Evolutionary conservation across 768 basidiomycete genomes (phyloP).

Genomic region (Galerina sulciceps): DNA sequence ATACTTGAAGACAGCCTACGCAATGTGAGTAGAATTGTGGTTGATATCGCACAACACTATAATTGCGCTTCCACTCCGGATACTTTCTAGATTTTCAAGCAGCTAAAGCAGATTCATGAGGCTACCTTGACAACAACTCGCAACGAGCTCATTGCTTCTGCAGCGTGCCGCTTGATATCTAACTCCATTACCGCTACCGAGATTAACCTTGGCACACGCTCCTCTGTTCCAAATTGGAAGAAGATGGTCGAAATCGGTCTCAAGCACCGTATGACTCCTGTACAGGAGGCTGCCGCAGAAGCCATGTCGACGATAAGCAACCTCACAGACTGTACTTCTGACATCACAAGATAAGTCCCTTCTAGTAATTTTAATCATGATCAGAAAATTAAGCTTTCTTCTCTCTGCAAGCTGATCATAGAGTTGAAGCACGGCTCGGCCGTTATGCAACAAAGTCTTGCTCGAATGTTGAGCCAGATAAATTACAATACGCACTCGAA

Average conservation of each 20-base stretch:
- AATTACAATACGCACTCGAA: constrained; percentile 63
- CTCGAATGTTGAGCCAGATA: constrained; percentile 67
- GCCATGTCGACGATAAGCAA: constrained; percentile 74
- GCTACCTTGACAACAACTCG: constrained; percentile 64
- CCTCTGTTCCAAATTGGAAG: constrained; percentile 65
- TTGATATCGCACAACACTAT: not conserved
- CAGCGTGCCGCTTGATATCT: constrained; percentile 74
- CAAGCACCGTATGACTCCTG: constrained; percentile 62
- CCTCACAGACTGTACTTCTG: constrained; percentile 63
- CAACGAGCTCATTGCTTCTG: constrained; percentile 72
- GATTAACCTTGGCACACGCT: constrained; percentile 40
- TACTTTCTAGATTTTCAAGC: constrained; percentile 63
- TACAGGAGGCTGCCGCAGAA: constrained; percentile 78
- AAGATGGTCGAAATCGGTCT: constrained; percentile 72
- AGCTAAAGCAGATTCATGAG: constrained; percentile 60
- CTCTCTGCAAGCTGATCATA: constrained; percentile 56
- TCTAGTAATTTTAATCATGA: constrained; percentile 16
- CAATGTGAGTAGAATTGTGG: constrained; percentile 44
- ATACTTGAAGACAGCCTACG: constrained; percentile 41
- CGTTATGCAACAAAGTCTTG: constrained; percentile 73
- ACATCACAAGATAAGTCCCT: constrained; percentile 74
- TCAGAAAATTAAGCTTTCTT: constrained; percentile 12
- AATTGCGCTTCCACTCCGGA: not conserved
- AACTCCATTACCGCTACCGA: constrained; percentile 64
- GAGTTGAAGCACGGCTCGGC: constrained; percentile 60